Evolutionary conservation across 2,329 filamentous ascomycete species (phyloP).

Genomic region (Trichoderma endophyticum): DNA sequence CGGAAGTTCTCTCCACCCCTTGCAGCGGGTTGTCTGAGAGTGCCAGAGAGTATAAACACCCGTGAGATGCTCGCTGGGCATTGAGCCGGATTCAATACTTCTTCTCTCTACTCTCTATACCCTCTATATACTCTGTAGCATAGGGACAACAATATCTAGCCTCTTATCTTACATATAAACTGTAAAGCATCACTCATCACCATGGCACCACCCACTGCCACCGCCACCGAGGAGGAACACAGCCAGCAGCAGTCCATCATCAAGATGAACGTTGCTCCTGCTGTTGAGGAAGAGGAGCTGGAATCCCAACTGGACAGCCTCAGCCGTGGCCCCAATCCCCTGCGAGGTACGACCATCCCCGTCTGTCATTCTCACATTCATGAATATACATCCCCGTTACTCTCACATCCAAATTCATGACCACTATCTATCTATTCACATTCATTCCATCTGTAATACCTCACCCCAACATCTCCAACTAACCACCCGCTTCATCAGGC

Average conservation of each 20-base stretch:
- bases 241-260: not conserved
- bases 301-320: slow-evolving; percentile 21
- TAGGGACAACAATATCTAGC: not conserved
- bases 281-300: slow-evolving; percentile 19
- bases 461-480: not conserved
- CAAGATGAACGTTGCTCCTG: slow-evolving; percentile 6
- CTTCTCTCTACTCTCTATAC: not conserved
- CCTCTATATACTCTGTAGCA: not conserved
- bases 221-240: slow-evolving; percentile 8
- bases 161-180: not conserved
- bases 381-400: not conserved
- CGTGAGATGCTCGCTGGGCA: not conserved
- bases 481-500: slow-evolving; percentile 26
- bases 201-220: slow-evolving; percentile 21
- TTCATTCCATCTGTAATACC: not conserved
- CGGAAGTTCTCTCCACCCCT: not conserved
- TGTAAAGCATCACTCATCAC: not conserved
- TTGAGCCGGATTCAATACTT: not conserved
- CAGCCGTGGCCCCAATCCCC: slow-evolving; percentile 27
- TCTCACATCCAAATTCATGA: not conserved
- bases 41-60: not conserved
- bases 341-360: slow-evolving; percentile 19
- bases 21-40: not conserved
- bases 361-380: not conserved
- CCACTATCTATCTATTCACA: not conserved